phyloP scores from a whole-genome alignment of 331 rosid species.

The Pyracantha coccinea region DNA sequence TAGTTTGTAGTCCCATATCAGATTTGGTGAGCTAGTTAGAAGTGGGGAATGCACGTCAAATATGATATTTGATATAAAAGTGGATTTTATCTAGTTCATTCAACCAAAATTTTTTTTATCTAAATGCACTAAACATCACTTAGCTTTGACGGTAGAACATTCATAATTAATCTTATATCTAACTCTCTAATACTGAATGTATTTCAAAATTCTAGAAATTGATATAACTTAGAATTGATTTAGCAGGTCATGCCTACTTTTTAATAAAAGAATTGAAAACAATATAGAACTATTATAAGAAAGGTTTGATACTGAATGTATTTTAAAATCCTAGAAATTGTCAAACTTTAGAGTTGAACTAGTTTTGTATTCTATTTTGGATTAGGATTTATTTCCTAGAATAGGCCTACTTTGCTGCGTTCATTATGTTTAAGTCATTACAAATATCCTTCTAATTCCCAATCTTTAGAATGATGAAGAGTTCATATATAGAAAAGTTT shows the following conservation, averaged over 20 bases:
- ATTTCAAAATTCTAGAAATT: not conserved
- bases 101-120: not conserved
- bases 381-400: too few species aligned
- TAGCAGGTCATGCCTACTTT: not conserved
- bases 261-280: not conserved
- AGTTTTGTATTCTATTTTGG: not conserved
- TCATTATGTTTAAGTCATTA: too few species aligned
- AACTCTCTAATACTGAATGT: not conserved
- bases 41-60: not conserved
- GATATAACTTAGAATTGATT: not conserved
- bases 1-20: not conserved
- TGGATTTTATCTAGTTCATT: not conserved
- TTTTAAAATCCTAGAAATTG: not conserved
- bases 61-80: not conserved
- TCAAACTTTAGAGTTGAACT: too few species aligned
- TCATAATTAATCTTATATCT: not conserved
- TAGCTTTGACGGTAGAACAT: not conserved
- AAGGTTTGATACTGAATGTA: too few species aligned
- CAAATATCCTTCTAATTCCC: too few species aligned
- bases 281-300: not conserved
- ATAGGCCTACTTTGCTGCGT: too few species aligned
- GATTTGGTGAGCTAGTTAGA: not conserved
- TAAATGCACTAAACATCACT: not conserved
- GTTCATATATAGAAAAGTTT: too few species aligned
- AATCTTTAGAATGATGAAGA: too few species aligned